Evolutionary conservation across 2,329 filamentous ascomycete species (phyloP), one percentile per base, ranked within the genome.

Genomic region (Epicoccum sorghinum): DNA sequence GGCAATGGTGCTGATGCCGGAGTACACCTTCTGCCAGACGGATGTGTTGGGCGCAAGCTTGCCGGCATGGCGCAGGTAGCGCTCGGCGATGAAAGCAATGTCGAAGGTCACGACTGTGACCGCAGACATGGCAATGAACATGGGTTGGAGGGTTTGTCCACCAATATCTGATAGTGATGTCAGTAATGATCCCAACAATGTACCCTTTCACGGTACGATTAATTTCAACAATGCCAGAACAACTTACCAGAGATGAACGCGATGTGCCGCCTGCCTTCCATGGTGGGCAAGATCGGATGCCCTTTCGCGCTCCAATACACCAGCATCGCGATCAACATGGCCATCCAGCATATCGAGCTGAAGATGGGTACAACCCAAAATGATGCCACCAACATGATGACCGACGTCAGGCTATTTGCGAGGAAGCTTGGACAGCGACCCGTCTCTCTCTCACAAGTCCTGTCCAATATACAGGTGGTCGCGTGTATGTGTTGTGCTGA

Each of bases 21-120:
- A 85, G 22, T 91, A 79, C 4, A 86, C 64, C 74, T 88, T 90
- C 70, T 93, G 86, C 52, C 74, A 78, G 7, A 67, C 62, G 7
- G 83, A 86, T 9, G 82, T 85, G 76, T 97, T 96, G 59, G 85
- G 88, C 2, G 88, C 85, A 25, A 98, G 82, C 12, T 91, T 87
- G 7, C 91, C 90, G 22, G 80, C 82, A 76, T 97, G 93, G 40
- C 93, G 87, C 46, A 98, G 82, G 85, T 88, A 95, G 58, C 93
- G 86, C 78, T 97, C 93, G 12, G 89, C 80, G 47, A 89, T 75
- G 70, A 99, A 95, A 24, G 89, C 86, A 7, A 91, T 76, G 76
- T 96, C 89, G 68, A 99, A 88, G 58, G 90, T 87, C 43, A 96
- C 79, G 22, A 91, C 89, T 4, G 89, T 92, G 32, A 91, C 77